phyloP scores from a whole-genome alignment of 441 rosid species.

The Populus hybrid region DNA sequence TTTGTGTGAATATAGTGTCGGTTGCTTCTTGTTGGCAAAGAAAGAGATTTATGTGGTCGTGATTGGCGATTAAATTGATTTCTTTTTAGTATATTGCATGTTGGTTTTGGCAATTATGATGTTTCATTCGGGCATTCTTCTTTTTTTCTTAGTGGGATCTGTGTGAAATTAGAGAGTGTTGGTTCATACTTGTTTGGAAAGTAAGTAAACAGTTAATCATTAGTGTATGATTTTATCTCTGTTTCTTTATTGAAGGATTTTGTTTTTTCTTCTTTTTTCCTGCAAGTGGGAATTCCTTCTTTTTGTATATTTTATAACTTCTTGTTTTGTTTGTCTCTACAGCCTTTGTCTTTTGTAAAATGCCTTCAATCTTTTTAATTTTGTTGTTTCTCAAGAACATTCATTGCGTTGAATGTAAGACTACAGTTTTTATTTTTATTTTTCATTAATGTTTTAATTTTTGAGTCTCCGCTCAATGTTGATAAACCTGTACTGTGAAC shows the following conservation, averaged over 20 bases:
- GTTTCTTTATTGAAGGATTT: background rate
- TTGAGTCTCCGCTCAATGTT: background rate
- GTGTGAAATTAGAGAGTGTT: background rate
- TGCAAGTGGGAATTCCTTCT: background rate
- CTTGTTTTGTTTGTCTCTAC: background rate
- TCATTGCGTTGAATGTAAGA: background rate
- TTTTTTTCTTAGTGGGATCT: background rate
- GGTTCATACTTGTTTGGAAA: background rate
- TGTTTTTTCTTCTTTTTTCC: background rate
- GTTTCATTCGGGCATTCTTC: background rate
- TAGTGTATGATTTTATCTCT: background rate
- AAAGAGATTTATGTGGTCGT: too few relatives aligned
- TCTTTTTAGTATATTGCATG: background rate
- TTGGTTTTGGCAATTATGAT: background rate
- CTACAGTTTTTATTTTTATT: background rate
- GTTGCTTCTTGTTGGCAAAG: too few relatives aligned
- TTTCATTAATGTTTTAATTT: too few relatives aligned
- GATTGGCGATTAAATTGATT: too few relatives aligned
- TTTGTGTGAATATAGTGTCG: too few relatives aligned
- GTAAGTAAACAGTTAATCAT: background rate
- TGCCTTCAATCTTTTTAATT: background rate
- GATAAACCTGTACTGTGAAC: background rate
- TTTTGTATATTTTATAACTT: background rate
- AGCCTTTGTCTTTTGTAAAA: background rate
- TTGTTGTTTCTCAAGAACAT: background rate